These are phyloP conservation scores for Neurospora sp. DNA, from an alignment of 495 filamentous ascomycete genomes.

Conservation along the genomic window DNA sequence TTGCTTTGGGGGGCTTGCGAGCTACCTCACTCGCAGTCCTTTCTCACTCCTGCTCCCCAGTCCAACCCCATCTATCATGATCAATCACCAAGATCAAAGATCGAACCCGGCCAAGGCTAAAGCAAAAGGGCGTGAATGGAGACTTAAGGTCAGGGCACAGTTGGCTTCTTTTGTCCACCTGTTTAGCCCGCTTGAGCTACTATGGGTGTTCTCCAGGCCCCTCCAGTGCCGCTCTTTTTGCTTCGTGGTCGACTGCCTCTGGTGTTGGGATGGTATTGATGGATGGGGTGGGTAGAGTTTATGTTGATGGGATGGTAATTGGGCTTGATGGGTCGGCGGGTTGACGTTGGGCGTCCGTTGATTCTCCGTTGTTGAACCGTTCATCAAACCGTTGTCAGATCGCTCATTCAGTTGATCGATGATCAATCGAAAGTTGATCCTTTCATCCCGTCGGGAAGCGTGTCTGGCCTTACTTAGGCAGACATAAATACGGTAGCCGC, in stretches of 20 bases:
- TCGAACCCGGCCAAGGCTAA: no score
- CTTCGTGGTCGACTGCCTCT: neutral
- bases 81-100: no score
- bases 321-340: neutral
- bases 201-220: neutral
- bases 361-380: neutral
- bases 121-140: neutral
- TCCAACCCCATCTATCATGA: no score
- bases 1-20: no score
- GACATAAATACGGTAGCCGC: neutral
- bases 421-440: neutral
- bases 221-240: neutral
- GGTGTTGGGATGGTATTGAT: neutral
- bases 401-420: neutral
- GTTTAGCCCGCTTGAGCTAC: no score
- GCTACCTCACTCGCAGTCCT: no score
- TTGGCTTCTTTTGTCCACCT: no score
- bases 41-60: no score
- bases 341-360: neutral
- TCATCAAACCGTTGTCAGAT: neutral
- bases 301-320: neutral
- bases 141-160: no score
- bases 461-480: neutral
- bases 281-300: neutral
- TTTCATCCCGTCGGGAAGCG: neutral